Evolutionary conservation across 2,329 filamentous ascomycete species (phyloP).

Genomic region (Aspergillus brunneoviolaceus): DNA sequence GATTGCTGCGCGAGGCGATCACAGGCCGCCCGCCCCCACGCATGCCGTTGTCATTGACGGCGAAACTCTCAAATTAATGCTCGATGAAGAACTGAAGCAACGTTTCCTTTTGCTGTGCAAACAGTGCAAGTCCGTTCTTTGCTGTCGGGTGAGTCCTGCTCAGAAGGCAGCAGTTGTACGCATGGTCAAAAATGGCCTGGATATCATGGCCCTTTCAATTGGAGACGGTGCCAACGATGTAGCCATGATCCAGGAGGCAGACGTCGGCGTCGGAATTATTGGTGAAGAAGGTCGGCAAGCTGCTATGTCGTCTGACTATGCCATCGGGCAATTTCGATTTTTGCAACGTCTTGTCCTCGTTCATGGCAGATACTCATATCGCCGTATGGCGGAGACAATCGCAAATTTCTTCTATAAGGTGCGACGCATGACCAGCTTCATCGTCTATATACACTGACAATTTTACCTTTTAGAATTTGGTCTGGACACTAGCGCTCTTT

Average conservation of each 20-base stretch:
- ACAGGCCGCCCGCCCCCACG: slow-evolving; percentile 80
- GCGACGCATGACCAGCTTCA: slow-evolving; percentile 22
- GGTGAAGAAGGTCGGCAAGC: slow-evolving; percentile 90
- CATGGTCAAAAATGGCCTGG: slow-evolving; percentile 91
- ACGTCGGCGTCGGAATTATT: slow-evolving; percentile 94
- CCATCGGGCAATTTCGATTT: slow-evolving; percentile 91
- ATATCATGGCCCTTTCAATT: slow-evolving; percentile 93
- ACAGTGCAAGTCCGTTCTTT: slow-evolving; percentile 92
- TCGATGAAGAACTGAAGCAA: slow-evolving; percentile 78
- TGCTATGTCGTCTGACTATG: slow-evolving; percentile 94
- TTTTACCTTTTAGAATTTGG: slow-evolving; percentile 67
- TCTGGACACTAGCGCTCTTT: slow-evolving; percentile 95
- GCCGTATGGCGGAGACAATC: slow-evolving; percentile 85
- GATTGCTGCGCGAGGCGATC: slow-evolving; percentile 72
- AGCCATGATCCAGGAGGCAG: slow-evolving; percentile 95
- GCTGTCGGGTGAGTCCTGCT: slow-evolving; percentile 93
- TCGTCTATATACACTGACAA: not conserved
- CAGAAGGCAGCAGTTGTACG: slow-evolving; percentile 97
- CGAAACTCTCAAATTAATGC: slow-evolving; percentile 83
- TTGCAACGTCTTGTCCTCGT: slow-evolving; percentile 81
- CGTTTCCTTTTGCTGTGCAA: slow-evolving; percentile 96
- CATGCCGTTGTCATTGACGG: slow-evolving; percentile 95
- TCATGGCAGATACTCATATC: slow-evolving; percentile 95
- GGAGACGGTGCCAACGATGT: slow-evolving; percentile 95
- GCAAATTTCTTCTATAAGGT: slow-evolving; percentile 99